These are phyloP conservation scores for Lactarius hatsudake DNA, from an alignment of 768 basidiomycete species.

Conservation along the genomic window DNA sequence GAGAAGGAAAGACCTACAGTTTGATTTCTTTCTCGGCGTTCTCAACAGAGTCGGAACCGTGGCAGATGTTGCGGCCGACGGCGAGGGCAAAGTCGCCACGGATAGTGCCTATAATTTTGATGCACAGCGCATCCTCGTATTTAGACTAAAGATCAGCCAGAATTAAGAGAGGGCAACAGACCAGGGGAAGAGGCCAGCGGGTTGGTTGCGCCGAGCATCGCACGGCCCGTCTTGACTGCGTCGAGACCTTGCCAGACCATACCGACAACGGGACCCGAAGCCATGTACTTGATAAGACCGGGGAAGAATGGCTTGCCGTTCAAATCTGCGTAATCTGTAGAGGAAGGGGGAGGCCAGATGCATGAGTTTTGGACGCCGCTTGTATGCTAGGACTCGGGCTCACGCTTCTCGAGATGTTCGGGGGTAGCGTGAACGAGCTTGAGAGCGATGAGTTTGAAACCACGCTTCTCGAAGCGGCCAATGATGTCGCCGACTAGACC, in stretches of 20 bases:
- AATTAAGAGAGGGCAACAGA: constrained; percentile 36
- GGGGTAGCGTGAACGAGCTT: constrained; percentile 81
- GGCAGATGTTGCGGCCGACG: constrained; percentile 92
- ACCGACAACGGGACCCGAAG: constrained; percentile 89
- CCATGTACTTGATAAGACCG: constrained; percentile 95
- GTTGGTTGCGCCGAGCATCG: constrained; percentile 96
- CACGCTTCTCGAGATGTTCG: constrained; percentile 90
- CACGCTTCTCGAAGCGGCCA: constrained; percentile 93
- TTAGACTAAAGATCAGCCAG: neutral
- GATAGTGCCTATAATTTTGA: constrained; percentile 66
- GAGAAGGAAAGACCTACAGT: constrained; percentile 53
- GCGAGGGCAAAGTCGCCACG: constrained; percentile 94
- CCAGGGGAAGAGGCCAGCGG: constrained; percentile 87
- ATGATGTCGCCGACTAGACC: constrained; percentile 95
- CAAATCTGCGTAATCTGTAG: constrained; percentile 91
- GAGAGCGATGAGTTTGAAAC: constrained; percentile 94
- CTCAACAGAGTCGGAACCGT: constrained; percentile 87
- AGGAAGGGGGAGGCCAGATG: neutral
- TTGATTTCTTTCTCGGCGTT: constrained; percentile 92
- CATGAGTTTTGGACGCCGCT: neutral
- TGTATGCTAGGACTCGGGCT: constrained; percentile 26
- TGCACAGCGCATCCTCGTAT: neutral
- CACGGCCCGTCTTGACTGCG: constrained; percentile 92
- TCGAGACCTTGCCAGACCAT: constrained; percentile 96
- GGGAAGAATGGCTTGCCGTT: constrained; percentile 95